Percentiles rank a stretch among this genome's conserved stretches.
These are phyloP conservation scores for Aspergillus sp. DNA, from an alignment of 2,329 filamentous ascomycete species.

Conservation along the genomic window DNA sequence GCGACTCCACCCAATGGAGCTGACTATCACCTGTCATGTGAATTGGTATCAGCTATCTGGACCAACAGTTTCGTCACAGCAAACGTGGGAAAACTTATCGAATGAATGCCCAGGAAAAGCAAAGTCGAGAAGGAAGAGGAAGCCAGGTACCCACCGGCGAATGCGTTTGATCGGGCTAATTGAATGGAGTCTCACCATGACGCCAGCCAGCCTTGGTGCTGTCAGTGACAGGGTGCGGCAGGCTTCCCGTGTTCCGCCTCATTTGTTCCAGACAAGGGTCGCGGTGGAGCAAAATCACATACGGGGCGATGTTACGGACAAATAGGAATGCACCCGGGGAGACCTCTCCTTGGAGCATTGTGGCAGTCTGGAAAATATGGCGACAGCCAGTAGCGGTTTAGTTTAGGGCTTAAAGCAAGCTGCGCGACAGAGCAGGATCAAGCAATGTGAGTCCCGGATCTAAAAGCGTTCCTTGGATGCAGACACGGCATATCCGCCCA, in stretches of 20 bases:
- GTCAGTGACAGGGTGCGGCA: conserved; percentile 14
- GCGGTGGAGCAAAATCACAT: conserved; percentile 10
- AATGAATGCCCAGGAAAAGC: background rate
- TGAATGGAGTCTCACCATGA: conserved; percentile 3
- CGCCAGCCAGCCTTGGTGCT: conserved; percentile 5
- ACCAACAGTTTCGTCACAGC: background rate
- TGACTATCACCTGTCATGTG: conserved; percentile 20
- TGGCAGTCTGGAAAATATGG: conserved; percentile 13
- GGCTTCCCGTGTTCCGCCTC: conserved; percentile 25
- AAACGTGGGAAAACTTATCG: conserved; percentile 8
- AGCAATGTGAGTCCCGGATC: conserved; percentile 15
- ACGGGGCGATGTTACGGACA: conserved; percentile 14
- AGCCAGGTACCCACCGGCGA: conserved; percentile 3
- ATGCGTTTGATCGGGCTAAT: background rate
- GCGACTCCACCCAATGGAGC: conserved; percentile 13
- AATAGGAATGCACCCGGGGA: conserved; percentile 26
- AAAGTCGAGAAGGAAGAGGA: background rate
- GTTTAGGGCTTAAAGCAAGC: conserved; percentile 13
- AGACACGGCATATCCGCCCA: conserved; percentile 21
- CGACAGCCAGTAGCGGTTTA: conserved; percentile 10
- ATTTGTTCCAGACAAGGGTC: conserved; percentile 21
- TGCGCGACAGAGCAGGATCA: conserved; percentile 17
- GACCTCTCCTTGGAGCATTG: conserved; percentile 2
- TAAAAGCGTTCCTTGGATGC: conserved; percentile 17
- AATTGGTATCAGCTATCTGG: conserved; percentile 3